Evolutionary conservation across 2,329 filamentous ascomycete species (phyloP).

Genomic region (Lecanicillium sp.): DNA sequence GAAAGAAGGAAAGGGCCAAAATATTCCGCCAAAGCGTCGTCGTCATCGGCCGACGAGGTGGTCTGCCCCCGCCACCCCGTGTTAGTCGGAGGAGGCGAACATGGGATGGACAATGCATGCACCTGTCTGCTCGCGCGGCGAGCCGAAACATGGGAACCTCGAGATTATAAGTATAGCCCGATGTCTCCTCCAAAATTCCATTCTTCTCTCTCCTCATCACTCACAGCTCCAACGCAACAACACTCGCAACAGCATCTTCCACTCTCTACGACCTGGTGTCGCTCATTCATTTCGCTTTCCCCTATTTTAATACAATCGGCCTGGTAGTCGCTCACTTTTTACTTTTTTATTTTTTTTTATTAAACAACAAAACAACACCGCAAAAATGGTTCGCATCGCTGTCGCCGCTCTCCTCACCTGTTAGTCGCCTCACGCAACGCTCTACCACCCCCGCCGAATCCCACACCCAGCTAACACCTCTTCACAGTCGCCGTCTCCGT

Average conservation of each 20-base stretch:
- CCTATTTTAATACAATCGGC: slow-evolving; percentile 3
- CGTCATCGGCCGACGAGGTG: too few relatives aligned
- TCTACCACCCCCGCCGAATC: neutral
- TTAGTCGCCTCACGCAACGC: slow-evolving; percentile 15
- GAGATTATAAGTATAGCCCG: neutral
- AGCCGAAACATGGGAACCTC: too few relatives aligned
- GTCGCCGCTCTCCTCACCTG: slow-evolving; percentile 20
- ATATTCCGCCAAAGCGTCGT: neutral
- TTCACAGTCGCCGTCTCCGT: slow-evolving; percentile 14
- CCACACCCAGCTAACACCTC: neutral
- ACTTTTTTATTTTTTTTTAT: neutral
- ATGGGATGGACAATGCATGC: neutral
- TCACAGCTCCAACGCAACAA: slow-evolving; percentile 2
- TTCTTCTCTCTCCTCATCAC: neutral
- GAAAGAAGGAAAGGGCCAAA: neutral
- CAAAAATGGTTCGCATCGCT: slow-evolving; percentile 30
- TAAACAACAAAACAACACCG: neutral
- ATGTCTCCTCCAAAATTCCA: neutral
- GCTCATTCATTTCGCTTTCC: neutral
- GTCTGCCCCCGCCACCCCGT: too few relatives aligned
- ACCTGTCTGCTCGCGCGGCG: too few relatives aligned
- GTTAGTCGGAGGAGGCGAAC: too few relatives aligned
- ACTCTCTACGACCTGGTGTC: slow-evolving; percentile 10
- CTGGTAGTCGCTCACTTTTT: slow-evolving; percentile 5
- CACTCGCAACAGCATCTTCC: neutral